Base-by-base conservation (phyloP, 352 stramenopile genomes). In the Globisporangium okanoganense region DNA sequence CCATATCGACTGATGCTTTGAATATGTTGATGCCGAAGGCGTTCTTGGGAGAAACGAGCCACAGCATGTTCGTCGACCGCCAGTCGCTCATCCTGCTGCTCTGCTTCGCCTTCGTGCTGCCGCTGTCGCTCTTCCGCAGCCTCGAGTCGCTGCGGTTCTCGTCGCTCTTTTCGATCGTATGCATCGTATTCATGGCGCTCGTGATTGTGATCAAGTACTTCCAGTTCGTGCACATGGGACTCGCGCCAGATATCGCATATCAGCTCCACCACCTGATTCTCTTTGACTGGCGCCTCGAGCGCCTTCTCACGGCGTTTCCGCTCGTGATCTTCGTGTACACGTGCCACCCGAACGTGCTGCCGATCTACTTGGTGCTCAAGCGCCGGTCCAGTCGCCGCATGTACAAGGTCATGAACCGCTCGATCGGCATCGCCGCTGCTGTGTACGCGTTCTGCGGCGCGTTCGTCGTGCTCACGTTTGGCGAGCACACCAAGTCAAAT, bases 121-220 rank as follows among this genome's bases (percentile, higher is more conserved):
- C 87, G 36, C 66, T 96, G n/a, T 88, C 84, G 41, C 67, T 96
- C 18, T 79, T 95, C 29, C 82, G 81, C 12, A 93, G 82, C 61
- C 75, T 96, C 12, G 84, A 89, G 57, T 88, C 87, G 50, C 64
- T 96, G 29, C 69, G 87, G 24, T 96, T 94, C 51, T 88, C 85
- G n/a, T 94, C 82, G 64, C 73, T 96, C 25, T 94, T 96, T 64
- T 93, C 83, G 2, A 90, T 96, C 47, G 53, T 91, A 9, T 96
- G 85, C 64, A 93, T 92, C 55, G 73, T 85, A n/a, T 96, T 94
- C 68, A 92, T 96, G 79, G 75, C 84, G 49, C 54, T 93, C 20
- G 83, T 92, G n/a, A 88, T 96, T 52, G 77, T 95, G 47, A 80
- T 90, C 71, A 95, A 94, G 73, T 96, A 96, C 71, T 93, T 92